Evolutionary conservation across 208 protist species (phyloP).

Genomic region (Crithidia acanthocephali): DNA sequence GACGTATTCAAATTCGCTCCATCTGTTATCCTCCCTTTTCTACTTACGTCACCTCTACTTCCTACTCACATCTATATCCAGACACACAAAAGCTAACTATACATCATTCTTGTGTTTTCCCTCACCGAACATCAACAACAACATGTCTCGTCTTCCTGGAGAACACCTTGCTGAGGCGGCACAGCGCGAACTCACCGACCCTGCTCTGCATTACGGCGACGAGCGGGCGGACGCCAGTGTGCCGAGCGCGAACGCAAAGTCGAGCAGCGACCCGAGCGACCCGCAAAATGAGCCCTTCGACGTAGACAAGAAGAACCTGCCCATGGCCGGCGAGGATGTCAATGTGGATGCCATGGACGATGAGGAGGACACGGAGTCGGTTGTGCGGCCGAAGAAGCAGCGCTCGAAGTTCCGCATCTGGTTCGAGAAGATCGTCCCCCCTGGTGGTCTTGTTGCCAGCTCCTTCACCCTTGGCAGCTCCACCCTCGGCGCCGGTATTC

Average conservation of each 20-base stretch:
- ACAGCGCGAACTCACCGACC: constrained; percentile 9
- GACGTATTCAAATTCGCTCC: background rate
- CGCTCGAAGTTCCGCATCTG: constrained; percentile 14
- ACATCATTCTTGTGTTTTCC: too few species aligned
- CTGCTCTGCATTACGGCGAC: background rate
- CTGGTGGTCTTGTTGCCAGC: constrained; percentile 54
- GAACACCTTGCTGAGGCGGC: background rate
- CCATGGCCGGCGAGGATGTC: background rate
- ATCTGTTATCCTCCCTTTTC: background rate
- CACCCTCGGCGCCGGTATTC: constrained; percentile 71
- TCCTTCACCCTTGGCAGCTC: constrained; percentile 64
- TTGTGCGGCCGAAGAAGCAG: constrained; percentile 1
- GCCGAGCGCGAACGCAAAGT: background rate
- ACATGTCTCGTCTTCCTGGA: constrained; percentile 25
- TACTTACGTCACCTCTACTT: background rate
- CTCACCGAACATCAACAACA: too few species aligned
- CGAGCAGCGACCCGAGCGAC: background rate
- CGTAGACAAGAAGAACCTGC: background rate
- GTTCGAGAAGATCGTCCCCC: constrained; percentile 50
- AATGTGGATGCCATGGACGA: constrained; percentile 19
- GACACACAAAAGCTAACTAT: too few species aligned
- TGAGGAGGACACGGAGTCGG: constrained; percentile 10
- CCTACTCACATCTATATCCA: too few species aligned
- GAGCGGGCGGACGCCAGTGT: background rate
- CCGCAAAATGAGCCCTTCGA: constrained; percentile 14